Conservation (phyloP, 192 early-diverging fungal species). For the Coemansia sp. region DNA sequence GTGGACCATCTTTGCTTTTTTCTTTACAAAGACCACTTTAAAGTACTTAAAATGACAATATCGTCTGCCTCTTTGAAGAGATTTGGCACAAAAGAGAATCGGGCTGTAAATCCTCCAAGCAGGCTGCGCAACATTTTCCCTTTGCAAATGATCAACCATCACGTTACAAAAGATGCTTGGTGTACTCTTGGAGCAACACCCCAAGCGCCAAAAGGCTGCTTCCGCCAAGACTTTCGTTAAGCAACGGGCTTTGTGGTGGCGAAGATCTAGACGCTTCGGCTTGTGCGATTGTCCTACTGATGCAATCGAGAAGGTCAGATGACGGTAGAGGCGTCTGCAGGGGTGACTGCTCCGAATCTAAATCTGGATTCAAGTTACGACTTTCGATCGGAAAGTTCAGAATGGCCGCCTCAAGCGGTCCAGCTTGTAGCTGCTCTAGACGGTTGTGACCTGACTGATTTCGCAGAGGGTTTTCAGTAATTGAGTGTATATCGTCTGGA, state of each 20-base stretch:
- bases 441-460: background rate
- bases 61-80: too few relatives aligned
- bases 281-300: slow-evolving; percentile 23
- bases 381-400: background rate
- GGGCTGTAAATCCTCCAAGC: too few relatives aligned
- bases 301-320: slow-evolving; percentile 40
- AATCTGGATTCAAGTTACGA: background rate
- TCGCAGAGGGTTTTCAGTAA: slow-evolving; percentile 19
- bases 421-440: background rate
- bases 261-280: slow-evolving; percentile 10
- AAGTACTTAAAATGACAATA: too few relatives aligned
- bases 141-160: background rate
- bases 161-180: slow-evolving; percentile 21
- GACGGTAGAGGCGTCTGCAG: slow-evolving; percentile 36
- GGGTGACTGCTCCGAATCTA: background rate
- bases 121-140: too few relatives aligned
- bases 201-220: slow-evolving; percentile 49
- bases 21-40: too few relatives aligned
- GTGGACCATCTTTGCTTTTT: too few relatives aligned
- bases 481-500: slow-evolving; percentile 13
- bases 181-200: slow-evolving; percentile 44
- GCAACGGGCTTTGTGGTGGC: background rate
- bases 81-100: too few relatives aligned
- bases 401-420: slow-evolving; percentile 9
- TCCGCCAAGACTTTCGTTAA: slow-evolving; percentile 32